Base-by-base conservation (phyloP, 2,329 filamentous ascomycete species). In the Talaromyces sp. region DNA sequence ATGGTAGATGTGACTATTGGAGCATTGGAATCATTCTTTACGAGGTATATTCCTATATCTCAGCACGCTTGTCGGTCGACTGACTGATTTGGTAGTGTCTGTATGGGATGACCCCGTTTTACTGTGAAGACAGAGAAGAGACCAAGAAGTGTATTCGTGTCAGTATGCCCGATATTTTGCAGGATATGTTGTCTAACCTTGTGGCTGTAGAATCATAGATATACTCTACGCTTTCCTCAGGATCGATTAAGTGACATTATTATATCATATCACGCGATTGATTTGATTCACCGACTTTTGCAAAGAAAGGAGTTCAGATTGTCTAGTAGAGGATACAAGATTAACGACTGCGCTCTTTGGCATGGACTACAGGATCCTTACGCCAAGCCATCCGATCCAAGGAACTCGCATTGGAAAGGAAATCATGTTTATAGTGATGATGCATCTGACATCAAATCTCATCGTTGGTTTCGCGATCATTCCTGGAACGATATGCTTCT, bases 1-100 rank as follows among this genome's bases (percentile, higher is more conserved):
- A 98, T 78, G 94, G 91, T 35, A 86, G 94, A 73, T 98, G 94
- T 78, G 94, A 98, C 78, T 98, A 86, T 92, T 98, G 91, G 94
- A 97, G 93, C 78, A 87, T 98, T 70, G 94, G 93, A 62, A 88
- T 98, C 73, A 97, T 98, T 73, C 79, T 98, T 64, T 98, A 92
- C 73, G 94, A 98, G 77, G 86, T 85, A 71, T 74, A 15, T n/a
- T 11, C 7, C 39, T 5, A 45, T 31, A 9, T 43, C 17, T 8
- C 1, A 27, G 1, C 13, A 19, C 5, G 25, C 1, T 10, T 31
- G 15, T 43, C 27, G 6, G 31, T 15, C 13, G 3, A 25, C 59
- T 35, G 41, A 47, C 37, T 50, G 31, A 41, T n/a, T 31, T 22
- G 45, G n/a, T 50, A 87, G 84, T 97, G 94, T 72, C 82, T 98